Base-by-base conservation (phyloP, 257 asterid species). In the Primulina eburnea region DNA sequence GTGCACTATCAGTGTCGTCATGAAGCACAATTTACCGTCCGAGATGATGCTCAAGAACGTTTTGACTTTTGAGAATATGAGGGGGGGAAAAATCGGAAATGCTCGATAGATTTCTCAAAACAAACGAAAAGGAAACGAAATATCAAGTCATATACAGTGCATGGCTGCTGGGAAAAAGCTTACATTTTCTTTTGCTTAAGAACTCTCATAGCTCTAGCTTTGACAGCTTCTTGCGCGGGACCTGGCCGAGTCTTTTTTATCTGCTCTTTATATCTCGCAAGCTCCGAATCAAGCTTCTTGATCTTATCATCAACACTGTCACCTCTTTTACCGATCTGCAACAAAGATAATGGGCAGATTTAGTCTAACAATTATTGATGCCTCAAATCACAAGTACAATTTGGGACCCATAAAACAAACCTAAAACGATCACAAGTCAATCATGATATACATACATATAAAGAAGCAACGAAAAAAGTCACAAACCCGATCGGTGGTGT, bases 191-290 rank as follows among this genome's bases (percentile, higher is more conserved):
- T 94, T 71, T 94, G 99, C 89, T 90, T 94, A 67, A 94, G 95
- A 81, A 94, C 82, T 83, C 97, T 86, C 99, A 89, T 94, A 34
- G 99, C 99, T 78, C 97, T 90, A 79, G 96, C 95, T 82, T 94
- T 94, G 43, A 94, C 90, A 12, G 96, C 99, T 77, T 94, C 99
- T 72, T 89, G 97, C 10, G 97, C 97, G 55, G 99, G 99, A 67
- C 99, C 99, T 34, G 96, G 99, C 34, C 99, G 82, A 50, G 94
- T 94, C 82, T 85, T 94, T 85, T 90, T 90, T 43, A 90, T 80
- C 87, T 94, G 99, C 74, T 94, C 99, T 71, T 75, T 94, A 68
- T 85, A 94, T 71, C 81, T 83, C 4, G 90, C 81, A 59, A 90
- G 83, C 70, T 94, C 99, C 68, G 81, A 82, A 73, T 94, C 99